Percentiles rank a stretch among this genome's conserved stretches.
Evolutionary conservation across 2,329 filamentous ascomycete species (phyloP).

Genomic region (Ophiostoma fasciatum): DNA sequence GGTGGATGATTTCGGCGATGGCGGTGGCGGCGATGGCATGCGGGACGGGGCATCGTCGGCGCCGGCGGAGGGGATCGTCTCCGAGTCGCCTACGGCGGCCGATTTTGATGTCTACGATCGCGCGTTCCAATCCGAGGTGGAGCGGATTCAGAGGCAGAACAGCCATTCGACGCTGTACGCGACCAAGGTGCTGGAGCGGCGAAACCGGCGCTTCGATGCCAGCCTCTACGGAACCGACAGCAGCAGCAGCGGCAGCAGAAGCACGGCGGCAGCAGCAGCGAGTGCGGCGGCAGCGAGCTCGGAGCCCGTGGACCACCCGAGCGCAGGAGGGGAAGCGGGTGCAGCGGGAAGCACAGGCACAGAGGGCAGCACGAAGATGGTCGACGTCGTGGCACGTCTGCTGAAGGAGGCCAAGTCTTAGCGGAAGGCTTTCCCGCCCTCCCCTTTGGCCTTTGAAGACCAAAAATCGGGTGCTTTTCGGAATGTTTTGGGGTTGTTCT

Average conservation of each 20-base stretch:
- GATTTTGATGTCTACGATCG: constrained; percentile 82
- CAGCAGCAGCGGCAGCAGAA: too few species aligned
- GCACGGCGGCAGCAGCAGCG: too few species aligned
- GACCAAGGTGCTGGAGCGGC: constrained; percentile 23
- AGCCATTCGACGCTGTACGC: constrained; percentile 30
- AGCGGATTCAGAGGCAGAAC: constrained; percentile 42
- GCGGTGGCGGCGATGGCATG: constrained; percentile 23
- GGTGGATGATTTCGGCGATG: constrained; percentile 30
- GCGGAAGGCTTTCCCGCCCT: too few species aligned
- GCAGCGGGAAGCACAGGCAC: too few species aligned
- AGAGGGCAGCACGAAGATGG: not conserved
- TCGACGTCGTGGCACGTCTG: not conserved
- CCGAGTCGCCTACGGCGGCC: constrained; percentile 70
- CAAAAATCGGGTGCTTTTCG: too few species aligned
- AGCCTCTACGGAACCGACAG: too few species aligned
- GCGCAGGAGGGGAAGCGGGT: not conserved
- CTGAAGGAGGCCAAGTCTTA: not conserved
- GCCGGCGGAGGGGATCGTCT: constrained; percentile 43
- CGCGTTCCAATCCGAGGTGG: constrained; percentile 72
- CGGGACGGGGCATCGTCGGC: too few species aligned
- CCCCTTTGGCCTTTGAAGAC: too few species aligned
- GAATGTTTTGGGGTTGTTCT: too few species aligned
- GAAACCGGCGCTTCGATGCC: too few species aligned
- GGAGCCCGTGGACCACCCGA: not conserved
- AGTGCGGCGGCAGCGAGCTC: too few species aligned